Conservation (phyloP, 2,329 filamentous ascomycete genomes). For the Teratosphaeriaceae sp. region DNA sequence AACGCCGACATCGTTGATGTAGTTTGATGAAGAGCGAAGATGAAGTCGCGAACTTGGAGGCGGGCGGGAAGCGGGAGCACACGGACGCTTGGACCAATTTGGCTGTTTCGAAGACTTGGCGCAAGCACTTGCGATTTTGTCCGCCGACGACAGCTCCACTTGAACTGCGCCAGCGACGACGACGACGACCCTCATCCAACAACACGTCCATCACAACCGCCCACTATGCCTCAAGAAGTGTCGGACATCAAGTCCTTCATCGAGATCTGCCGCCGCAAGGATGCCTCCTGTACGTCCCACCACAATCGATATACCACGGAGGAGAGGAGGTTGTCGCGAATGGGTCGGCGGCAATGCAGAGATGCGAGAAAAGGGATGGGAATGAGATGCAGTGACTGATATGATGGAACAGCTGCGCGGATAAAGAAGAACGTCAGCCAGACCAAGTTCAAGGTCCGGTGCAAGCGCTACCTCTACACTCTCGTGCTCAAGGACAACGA, state of each 20-base stretch:
- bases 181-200: constrained; percentile 7
- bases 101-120: too few relatives aligned
- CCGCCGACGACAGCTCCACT: neutral
- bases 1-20: constrained; percentile 18
- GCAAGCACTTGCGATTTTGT: neutral
- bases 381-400: constrained; percentile 1
- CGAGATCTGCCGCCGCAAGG: constrained; percentile 99
- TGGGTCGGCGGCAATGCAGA: neutral
- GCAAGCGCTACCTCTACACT: constrained; percentile 87
- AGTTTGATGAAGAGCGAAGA: constrained; percentile 1
- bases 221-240: constrained; percentile 97
- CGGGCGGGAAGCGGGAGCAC: too few relatives aligned
- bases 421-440: constrained; percentile 78
- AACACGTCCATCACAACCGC: constrained; percentile 11
- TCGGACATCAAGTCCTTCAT: constrained; percentile 99
- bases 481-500: constrained; percentile 97
- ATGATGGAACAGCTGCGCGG: constrained; percentile 37
- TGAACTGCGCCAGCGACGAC: constrained; percentile 3
- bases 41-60: neutral
- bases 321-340: neutral
- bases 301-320: constrained; percentile 8
- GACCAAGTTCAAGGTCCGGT: constrained; percentile 99
- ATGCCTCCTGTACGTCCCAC: constrained; percentile 85
- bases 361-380: neutral
- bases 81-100: too few relatives aligned